A percentile compares a stretch with the other conserved stretches of the same genome.
phyloP scores from a whole-genome alignment of 257 asterid species.

The Ophiorrhiza pumila region DNA sequence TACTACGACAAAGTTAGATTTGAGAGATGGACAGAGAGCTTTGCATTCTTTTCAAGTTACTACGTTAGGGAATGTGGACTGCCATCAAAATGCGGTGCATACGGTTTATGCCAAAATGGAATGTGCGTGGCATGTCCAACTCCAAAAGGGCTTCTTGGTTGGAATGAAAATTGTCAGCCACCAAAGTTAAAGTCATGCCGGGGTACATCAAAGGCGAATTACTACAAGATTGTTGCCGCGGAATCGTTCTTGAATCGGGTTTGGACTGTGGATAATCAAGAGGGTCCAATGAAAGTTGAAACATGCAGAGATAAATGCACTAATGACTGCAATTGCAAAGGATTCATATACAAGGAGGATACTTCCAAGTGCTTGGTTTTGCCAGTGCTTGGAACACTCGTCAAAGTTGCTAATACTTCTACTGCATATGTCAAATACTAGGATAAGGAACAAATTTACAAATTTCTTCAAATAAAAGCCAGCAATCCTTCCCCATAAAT shows the following conservation, averaged over 20 bases:
- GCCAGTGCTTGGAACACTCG: constrained; percentile 22
- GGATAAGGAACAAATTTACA: neutral
- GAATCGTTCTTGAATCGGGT: constrained; percentile 19
- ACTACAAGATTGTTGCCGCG: constrained; percentile 20
- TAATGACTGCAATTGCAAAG: constrained; percentile 28
- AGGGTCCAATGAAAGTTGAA: constrained; percentile 22
- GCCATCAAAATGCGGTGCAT: constrained; percentile 24
- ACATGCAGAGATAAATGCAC: constrained; percentile 21
- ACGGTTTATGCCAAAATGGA: constrained; percentile 18
- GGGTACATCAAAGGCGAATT: neutral
- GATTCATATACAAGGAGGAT: constrained; percentile 24
- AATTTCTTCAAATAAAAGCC: too few relatives aligned
- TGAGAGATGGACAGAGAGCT: constrained; percentile 18
- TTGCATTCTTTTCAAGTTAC: constrained; percentile 6
- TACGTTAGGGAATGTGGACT: constrained; percentile 13
- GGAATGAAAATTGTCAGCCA: constrained; percentile 15
- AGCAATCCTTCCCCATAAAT: too few relatives aligned
- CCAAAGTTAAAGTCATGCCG: constrained; percentile 18
- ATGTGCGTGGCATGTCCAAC: constrained; percentile 27
- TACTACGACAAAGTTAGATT: constrained; percentile 16
- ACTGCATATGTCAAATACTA: constrained; percentile 17
- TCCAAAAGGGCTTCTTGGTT: constrained; percentile 25
- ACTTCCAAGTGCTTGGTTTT: constrained; percentile 14
- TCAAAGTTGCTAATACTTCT: constrained; percentile 11
- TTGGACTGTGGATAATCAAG: constrained; percentile 18